Evolutionary conservation across 805 yeast genomes (phyloP).

Genomic region (Kodamaea lidongshanica): DNA sequence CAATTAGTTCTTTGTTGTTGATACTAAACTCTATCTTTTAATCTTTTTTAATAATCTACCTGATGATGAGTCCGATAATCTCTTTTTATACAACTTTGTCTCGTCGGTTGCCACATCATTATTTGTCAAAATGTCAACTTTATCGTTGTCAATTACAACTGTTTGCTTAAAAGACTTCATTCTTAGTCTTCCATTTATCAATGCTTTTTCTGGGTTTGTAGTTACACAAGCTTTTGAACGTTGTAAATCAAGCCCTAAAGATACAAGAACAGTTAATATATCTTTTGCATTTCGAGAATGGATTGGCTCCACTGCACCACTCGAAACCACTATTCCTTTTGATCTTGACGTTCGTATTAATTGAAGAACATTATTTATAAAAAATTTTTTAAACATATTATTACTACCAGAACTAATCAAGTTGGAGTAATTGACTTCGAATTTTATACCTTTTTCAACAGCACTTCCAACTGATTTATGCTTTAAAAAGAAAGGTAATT

Average conservation of each 20-base stretch:
- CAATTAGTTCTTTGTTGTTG: constrained; percentile 1
- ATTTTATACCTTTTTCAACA: constrained; percentile 69
- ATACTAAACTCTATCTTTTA: constrained; percentile 7
- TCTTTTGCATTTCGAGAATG: constrained; percentile 66
- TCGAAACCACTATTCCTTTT: constrained; percentile 70
- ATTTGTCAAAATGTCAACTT: constrained; percentile 25
- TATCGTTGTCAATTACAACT: constrained; percentile 45
- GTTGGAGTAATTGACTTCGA: constrained; percentile 69
- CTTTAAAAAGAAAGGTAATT: constrained; percentile 70
- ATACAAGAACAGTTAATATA: constrained; percentile 53
- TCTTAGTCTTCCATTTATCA: constrained; percentile 71
- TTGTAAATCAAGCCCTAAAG: constrained; percentile 65
- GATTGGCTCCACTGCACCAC: constrained; percentile 59
- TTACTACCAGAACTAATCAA: constrained; percentile 32
- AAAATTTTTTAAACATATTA: constrained; percentile 45
- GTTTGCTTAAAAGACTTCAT: constrained; percentile 74
- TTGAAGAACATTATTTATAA: constrained; percentile 66
- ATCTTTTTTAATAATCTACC: constrained; percentile 23
- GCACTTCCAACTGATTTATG: constrained; percentile 85
- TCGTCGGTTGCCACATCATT: constrained; percentile 13
- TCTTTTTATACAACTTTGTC: constrained; percentile 17
- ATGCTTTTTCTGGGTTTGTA: constrained; percentile 54
- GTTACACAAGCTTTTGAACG: constrained; percentile 56
- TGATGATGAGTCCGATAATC: constrained; percentile 16
- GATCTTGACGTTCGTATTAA: constrained; percentile 75